Evolutionary conservation across 306 rosid genomes (phyloP), one percentile per base, ranked within the genome.

Genomic region (Gillenia trifoliata): DNA sequence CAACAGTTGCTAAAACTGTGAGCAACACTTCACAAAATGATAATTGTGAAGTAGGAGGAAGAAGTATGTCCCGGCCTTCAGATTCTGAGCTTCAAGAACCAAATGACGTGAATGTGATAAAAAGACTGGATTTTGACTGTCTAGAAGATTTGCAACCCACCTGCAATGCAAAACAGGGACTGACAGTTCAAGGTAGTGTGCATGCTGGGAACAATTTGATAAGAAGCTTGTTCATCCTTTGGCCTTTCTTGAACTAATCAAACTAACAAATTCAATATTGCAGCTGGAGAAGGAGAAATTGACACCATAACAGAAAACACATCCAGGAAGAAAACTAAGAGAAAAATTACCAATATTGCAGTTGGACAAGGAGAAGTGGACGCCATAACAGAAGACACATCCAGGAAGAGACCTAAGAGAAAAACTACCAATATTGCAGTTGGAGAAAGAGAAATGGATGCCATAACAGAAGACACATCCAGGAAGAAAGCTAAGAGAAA

Each of bases 61-160:
- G 11, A 45, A 11, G 8, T 9, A 10, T 52, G 23, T 4, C 22
- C 26, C n/a, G 20, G 62, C 57, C 38, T 13, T 36, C 76, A 62
- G 73, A 61, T 31, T 36, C 38, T 59, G 74, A 54, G 47, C 64
- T 23, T 55, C 78, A 67, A 45, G 69, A 41, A 23, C 69, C 54
- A 50, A 10, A 23, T 31, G 15, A 41, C 16, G 29, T 11, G 69
- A 23, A 49, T n/a, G 64, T 65, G 40, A 12, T 17, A 12, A 26
- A 43, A 57, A 64, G 72, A 52, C 19, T 68, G 45, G 73, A 56
- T 60, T 66, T 45, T 78, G 57, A 41, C 16, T 11, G 13, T 71
- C 66, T 40, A 34, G 62, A 69, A 63, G 73, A 68, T 43, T 47
- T 31, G 49, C 56, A 38, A 23, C 71, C 36, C 56, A 33, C 63